Evolutionary conservation across 805 yeast genomes (phyloP).

Genomic region (Wickerhamomyces bovis): DNA sequence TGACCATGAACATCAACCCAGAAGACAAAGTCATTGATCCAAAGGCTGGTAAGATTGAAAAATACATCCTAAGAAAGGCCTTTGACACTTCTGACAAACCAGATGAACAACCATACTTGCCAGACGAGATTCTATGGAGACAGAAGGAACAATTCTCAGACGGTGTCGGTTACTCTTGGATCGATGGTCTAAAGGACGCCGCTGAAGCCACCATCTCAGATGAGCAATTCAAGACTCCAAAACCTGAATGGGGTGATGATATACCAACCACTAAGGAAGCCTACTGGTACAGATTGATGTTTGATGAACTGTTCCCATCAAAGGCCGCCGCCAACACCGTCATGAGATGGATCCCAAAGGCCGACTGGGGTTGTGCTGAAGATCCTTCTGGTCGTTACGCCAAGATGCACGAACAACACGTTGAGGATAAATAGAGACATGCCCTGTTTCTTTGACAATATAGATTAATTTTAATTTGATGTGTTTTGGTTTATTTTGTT

Average conservation of each 20-base stretch:
- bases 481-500: neutral
- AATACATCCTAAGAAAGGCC: conserved; percentile 95
- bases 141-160: conserved; percentile 99
- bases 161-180: conserved; percentile 99
- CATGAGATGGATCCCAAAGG: conserved; percentile 99
- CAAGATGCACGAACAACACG: conserved; percentile 74
- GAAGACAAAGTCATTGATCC: conserved; percentile 78
- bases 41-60: conserved; percentile 77
- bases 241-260: conserved; percentile 94
- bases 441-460: neutral
- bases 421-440: conserved; percentile 23
- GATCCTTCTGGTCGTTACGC: conserved; percentile 99
- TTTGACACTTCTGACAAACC: conserved; percentile 90
- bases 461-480: neutral
- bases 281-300: conserved; percentile 96
- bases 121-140: conserved; percentile 96
- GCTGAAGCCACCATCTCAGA: conserved; percentile 85
- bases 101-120: conserved; percentile 75
- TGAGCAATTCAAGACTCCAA: conserved; percentile 85
- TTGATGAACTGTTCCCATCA: conserved; percentile 87
- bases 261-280: conserved; percentile 98
- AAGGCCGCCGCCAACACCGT: conserved; percentile 93
- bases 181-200: conserved; percentile 92
- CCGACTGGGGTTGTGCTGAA: conserved; percentile 99
- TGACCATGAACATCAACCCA: conserved; percentile 93